phyloP scores from a whole-genome alignment of 2,329 filamentous ascomycete genomes.

The Beauveria scarabaeidicola region DNA sequence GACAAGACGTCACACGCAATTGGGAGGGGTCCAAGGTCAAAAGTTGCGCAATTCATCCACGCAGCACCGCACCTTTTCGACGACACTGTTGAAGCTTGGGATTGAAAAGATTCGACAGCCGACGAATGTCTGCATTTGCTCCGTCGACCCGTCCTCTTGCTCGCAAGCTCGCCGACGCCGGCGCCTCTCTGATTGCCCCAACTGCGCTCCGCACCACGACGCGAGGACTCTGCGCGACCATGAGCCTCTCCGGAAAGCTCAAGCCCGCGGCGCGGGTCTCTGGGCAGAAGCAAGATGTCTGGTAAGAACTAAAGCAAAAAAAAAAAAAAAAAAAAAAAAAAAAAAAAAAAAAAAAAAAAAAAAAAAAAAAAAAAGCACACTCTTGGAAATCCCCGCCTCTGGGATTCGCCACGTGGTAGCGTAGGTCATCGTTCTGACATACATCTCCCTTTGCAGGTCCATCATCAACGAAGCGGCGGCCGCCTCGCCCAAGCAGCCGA shows the following conservation, averaged over 20 bases:
- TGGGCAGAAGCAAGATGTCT: slow-evolving; percentile 43
- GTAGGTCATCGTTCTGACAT: no score
- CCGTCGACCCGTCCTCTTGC: not conserved
- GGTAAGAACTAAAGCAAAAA: slow-evolving; percentile 26
- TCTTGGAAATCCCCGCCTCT: no score
- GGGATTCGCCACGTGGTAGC: no score
- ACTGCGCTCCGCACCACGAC: slow-evolving; percentile 4
- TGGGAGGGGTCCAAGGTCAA: not conserved
- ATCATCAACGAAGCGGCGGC: slow-evolving; percentile 60
- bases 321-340: no score
- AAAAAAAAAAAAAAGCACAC: no score
- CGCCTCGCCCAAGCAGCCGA: slow-evolving; percentile 53
- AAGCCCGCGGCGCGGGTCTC: slow-evolving; percentile 43
- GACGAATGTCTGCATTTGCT: not conserved
- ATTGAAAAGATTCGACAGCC: no score
- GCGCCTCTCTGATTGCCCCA: not conserved
- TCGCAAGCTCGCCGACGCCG: not conserved
- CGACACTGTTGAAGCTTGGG: not conserved
- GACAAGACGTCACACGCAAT: not conserved
- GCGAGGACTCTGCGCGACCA: slow-evolving; percentile 23
- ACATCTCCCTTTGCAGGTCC: slow-evolving; percentile 33
- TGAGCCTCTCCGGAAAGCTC: slow-evolving; percentile 37
- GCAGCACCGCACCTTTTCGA: not conserved
- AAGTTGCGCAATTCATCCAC: not conserved
- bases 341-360: no score